Base-by-base conservation (phyloP, 73 alveolate genomes). In the Uronychia setigera region DNA sequence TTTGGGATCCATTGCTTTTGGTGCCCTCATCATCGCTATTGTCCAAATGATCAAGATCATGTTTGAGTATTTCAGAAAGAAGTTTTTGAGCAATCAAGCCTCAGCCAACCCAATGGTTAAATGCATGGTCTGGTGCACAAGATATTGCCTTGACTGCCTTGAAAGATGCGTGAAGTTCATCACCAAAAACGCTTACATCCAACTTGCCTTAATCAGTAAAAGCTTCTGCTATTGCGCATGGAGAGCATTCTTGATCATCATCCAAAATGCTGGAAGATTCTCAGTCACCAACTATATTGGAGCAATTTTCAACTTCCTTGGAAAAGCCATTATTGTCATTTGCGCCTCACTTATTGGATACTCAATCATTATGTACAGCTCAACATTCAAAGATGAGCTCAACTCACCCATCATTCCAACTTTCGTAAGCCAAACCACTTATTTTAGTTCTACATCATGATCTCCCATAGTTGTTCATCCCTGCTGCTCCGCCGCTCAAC, bases 1-100 rank as follows among this genome's bases (percentile, higher is more conserved):
- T 93, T 84, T 94, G 84, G 99, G 99, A 35, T 92, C 99, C 1
- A 84, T 98, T 25, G 99, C 99, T 11, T 93, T 98, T 81, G 99
- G 99, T 9, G 87, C 99, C 33, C 91, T 97, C 81, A 93, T 98
- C 35, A 80, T 98, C 1, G 99, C 99, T 9, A 92, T 98, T 28
- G 94, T 97, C 67, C 89, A 94, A 92, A 83, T 96, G 88, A 91
- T 98, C 77, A 97, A 94, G 93, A 88, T 86, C 74, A 88, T 92
- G n/a, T 90, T 97, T 78, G 98, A 96, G 81, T 91, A 82, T 83
- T 77, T 96, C 67, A 94, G 88, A 60, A 92, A 92, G 84, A 80
- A 86, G 76, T 57, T 93, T 27, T 33, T 91, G 30, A 97, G 92
- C 29, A 91, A 86, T 77, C 91, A 92, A 78, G 84, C 78, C 58